These are phyloP conservation scores for Tardiomyces depauwii DNA, from an alignment of 1,139 yeast genomes.

Conservation along the genomic window DNA sequence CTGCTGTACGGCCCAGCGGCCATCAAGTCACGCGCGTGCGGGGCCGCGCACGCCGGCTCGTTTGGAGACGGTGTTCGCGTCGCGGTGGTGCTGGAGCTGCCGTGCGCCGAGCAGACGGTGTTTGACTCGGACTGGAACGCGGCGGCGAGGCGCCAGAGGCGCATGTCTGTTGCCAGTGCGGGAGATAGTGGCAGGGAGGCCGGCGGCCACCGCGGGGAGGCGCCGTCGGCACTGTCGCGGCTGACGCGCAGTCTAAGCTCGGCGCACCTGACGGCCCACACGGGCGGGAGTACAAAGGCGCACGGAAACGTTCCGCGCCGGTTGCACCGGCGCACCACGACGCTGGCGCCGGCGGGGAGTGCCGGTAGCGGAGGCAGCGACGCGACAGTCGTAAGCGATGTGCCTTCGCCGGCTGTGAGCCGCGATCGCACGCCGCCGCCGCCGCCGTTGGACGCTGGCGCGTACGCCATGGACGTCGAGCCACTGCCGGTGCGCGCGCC, in stretches of 20 bases:
- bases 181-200: neutral
- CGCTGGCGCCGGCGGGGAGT: neutral
- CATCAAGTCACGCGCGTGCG: conserved; percentile 5
- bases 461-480: neutral
- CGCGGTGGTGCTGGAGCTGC: conserved; percentile 15
- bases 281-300: neutral
- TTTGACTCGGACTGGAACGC: conserved; percentile 13
- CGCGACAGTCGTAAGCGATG: neutral
- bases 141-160: neutral
- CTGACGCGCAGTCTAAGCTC: neutral
- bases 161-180: neutral
- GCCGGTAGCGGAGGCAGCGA: neutral
- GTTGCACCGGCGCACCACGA: neutral
- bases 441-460: neutral
- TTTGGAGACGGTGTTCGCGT: conserved; percentile 10
- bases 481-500: neutral
- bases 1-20: conserved; percentile 16
- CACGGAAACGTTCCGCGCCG: neutral
- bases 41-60: conserved; percentile 12
- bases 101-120: conserved; percentile 12
- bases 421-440: neutral
- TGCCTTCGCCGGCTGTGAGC: neutral
- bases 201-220: neutral
- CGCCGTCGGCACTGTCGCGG: neutral
- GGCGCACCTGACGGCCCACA: neutral